Conservation (phyloP, 2,329 filamentous ascomycete genomes). For the Sarocladium oryzae region DNA sequence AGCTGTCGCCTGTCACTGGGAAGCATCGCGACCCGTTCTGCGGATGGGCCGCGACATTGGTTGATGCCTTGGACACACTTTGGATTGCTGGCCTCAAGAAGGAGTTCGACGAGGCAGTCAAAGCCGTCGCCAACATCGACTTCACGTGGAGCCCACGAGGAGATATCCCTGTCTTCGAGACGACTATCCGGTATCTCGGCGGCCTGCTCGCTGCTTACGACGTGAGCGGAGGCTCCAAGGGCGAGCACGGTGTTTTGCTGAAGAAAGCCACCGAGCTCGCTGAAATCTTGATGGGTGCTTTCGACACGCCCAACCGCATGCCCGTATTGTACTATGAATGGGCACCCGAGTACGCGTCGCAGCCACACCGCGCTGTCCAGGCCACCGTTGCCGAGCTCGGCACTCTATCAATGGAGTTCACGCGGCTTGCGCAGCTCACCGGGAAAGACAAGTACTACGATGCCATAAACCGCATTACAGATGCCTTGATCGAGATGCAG, state of each 20-base stretch:
- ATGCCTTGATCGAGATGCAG: constrained; percentile 72
- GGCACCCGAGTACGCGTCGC: constrained; percentile 58
- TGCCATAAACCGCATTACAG: constrained; percentile 77
- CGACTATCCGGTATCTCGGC: constrained; percentile 84
- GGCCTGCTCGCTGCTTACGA: constrained; percentile 84
- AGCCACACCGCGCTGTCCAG: constrained; percentile 55
- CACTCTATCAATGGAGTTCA: constrained; percentile 82
- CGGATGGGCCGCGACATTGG: constrained; percentile 82
- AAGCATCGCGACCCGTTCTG: constrained; percentile 74
- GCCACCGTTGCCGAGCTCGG: constrained; percentile 67
- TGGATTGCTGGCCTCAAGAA: constrained; percentile 79
- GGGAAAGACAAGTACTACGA: constrained; percentile 80
- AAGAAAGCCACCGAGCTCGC: constrained; percentile 74
- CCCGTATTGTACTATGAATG: constrained; percentile 75
- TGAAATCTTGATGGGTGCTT: constrained; percentile 73
- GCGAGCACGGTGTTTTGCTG: constrained; percentile 59
- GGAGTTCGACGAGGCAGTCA: constrained; percentile 74
- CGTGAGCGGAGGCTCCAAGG: constrained; percentile 57
- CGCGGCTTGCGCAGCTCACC: constrained; percentile 78
- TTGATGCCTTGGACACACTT: constrained; percentile 75
- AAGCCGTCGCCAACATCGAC: constrained; percentile 66
- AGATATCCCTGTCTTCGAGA: constrained; percentile 88
- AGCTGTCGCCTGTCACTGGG: constrained; percentile 68
- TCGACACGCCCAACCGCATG: constrained; percentile 93
- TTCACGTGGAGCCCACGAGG: constrained; percentile 64